Evolutionary conservation across 1,284 basidiomycete species (phyloP).

Genomic region (Exobasidium rhododendri): DNA sequence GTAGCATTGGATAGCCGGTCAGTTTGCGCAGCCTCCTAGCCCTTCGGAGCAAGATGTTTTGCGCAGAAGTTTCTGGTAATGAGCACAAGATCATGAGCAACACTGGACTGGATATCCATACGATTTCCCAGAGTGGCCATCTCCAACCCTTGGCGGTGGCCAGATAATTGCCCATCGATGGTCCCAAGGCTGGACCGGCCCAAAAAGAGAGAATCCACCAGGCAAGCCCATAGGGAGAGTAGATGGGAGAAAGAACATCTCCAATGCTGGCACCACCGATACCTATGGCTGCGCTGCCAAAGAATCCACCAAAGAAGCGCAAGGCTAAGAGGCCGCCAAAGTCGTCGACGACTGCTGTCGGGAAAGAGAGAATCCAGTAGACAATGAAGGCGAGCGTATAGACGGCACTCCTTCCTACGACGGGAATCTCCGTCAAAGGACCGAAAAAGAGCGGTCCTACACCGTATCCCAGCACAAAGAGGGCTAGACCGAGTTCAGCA

Average conservation of each 20-base stretch:
- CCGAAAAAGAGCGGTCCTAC: slow-evolving; percentile 46
- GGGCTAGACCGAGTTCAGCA: slow-evolving; percentile 33
- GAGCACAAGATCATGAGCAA: slow-evolving; percentile 14
- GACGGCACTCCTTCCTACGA: slow-evolving; percentile 33
- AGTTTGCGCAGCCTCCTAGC: slow-evolving; percentile 20
- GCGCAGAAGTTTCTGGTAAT: slow-evolving; percentile 25
- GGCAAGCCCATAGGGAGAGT: slow-evolving; percentile 59
- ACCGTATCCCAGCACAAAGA: slow-evolving; percentile 39
- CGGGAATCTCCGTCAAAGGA: slow-evolving; percentile 45
- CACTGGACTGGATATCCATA: slow-evolving; percentile 56
- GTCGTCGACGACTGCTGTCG: slow-evolving; percentile 26
- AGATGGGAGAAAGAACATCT: slow-evolving; percentile 63
- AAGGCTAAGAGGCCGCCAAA: slow-evolving; percentile 32
- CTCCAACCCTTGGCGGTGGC: slow-evolving; percentile 46
- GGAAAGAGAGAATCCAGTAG: slow-evolving; percentile 33
- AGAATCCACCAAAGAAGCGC: slow-evolving; percentile 54
- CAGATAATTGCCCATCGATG: slow-evolving; percentile 40
- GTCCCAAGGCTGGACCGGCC: slow-evolving; percentile 40
- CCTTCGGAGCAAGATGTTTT: slow-evolving; percentile 21
- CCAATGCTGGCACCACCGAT: slow-evolving; percentile 47
- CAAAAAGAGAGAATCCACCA: slow-evolving; percentile 15
- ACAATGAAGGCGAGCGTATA: slow-evolving; percentile 33
- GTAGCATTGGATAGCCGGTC: slow-evolving; percentile 31
- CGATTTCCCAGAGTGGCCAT: slow-evolving; percentile 66
- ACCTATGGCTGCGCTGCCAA: slow-evolving; percentile 53